Base-by-base conservation (phyloP, 1,284 basidiomycete genomes). In the Ceratobasidium papillatum region DNA sequence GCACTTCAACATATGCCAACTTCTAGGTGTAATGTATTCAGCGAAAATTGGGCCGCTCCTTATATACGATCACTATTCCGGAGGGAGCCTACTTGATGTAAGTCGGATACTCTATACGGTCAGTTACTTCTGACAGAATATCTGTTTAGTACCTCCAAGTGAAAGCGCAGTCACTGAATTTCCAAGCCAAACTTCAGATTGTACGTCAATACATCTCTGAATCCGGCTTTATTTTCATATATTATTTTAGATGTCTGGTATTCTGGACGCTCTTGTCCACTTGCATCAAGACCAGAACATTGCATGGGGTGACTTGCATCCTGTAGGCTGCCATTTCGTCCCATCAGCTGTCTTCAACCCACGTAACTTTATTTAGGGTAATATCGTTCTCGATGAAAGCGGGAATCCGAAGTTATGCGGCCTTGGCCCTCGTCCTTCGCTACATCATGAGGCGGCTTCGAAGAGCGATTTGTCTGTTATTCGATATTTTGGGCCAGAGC, bases 401-500 rank as follows among this genome's bases (percentile, higher is more conserved):
- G 62, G 62, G 30, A 64, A 49, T 32, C 62, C 62, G 1, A 64
- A 64, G 27, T 14, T 64, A 32, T 64, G 62, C 19, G 62, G 62
- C 11, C 45, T 64, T 11, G 62, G 62, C 9, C 62, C 62, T 49
- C 62, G 62, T 9, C 43, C 62, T 0, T 64, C 62, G 30, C 62
- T 64, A 3, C 43, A 64, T 7, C 62, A 64, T 27, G 62, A 64
- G 14, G 62, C 62, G 19, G 62, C 62, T 34, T 64, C 62, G 7
- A 45, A 64, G 32, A 30, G 45, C 7, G 62, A 64, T n/a, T 30
- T 64, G 0, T 27, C 62, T 0, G 43, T 49, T 9, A 22, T 49
- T n/a, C 62, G 62, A 8, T 64, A 64, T 34, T 64, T 64, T 49
- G 62, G 43, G 17, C 62, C 62, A 19, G 62, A 64, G 45, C 43